Conservation (phyloP, 352 stramenopile species). For the Phytophthora colocasiae region DNA sequence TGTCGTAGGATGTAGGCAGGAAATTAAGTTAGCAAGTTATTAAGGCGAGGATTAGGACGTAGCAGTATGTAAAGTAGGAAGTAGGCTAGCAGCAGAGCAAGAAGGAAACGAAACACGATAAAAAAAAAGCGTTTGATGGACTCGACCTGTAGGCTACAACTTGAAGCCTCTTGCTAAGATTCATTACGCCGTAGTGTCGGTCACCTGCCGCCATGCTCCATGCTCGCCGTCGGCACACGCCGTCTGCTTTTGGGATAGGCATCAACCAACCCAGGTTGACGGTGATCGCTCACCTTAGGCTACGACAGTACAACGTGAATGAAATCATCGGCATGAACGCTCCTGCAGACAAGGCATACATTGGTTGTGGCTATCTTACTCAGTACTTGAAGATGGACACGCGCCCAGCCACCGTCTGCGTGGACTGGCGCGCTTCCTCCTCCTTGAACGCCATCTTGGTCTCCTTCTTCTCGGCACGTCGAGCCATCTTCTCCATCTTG, state of each 20-base stretch:
- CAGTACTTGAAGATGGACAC: slow-evolving; percentile 85
- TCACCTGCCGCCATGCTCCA: background rate
- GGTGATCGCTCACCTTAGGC: background rate
- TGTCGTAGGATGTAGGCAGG: slow-evolving; percentile 44
- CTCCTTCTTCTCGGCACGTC: slow-evolving; percentile 95
- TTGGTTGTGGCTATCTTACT: slow-evolving; percentile 25
- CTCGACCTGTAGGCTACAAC: background rate
- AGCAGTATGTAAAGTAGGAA: slow-evolving; percentile 51
- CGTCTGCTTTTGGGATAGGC: slow-evolving; percentile 17
- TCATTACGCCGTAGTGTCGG: background rate
- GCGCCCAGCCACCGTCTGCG: slow-evolving; percentile 63
- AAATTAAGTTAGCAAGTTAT: slow-evolving; percentile 49
- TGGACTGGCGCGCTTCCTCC: slow-evolving; percentile 86
- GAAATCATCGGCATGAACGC: background rate
- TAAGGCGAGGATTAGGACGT: slow-evolving; percentile 37
- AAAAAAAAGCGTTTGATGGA: slow-evolving; percentile 14
- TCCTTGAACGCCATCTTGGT: slow-evolving; percentile 94
- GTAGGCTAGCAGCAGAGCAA: slow-evolving; percentile 27
- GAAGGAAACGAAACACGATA: slow-evolving; percentile 34
- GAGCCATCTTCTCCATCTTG: slow-evolving; percentile 93
- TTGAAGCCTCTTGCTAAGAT: background rate
- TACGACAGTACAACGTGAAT: slow-evolving; percentile 2
- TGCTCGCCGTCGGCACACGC: slow-evolving; percentile 1
- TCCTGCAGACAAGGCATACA: slow-evolving; percentile 10
- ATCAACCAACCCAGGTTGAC: slow-evolving; percentile 3